Percentiles rank a stretch among this genome's conserved stretches.
phyloP scores from a whole-genome alignment of 1,284 basidiomycete species.

The Xerocomus nothofagi region DNA sequence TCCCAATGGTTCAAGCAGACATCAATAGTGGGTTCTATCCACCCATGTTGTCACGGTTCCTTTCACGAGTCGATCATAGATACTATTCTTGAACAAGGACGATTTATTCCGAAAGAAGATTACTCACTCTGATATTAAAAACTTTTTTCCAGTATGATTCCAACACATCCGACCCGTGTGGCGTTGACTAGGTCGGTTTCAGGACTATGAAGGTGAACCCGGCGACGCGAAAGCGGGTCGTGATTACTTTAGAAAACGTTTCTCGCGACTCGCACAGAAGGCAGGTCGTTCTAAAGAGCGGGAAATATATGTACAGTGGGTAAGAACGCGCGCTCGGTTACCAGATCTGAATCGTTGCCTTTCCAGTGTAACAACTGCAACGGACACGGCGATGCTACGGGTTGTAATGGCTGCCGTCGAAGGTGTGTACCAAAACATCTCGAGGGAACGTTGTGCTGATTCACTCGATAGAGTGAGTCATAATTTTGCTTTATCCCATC shows the following conservation, averaged over 20 bases:
- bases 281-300: slow-evolving; percentile 81
- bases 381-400: slow-evolving; percentile 87
- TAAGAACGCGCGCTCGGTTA: slow-evolving; percentile 19
- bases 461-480: slow-evolving; percentile 66
- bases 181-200: slow-evolving; percentile 1
- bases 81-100: slow-evolving; percentile 89
- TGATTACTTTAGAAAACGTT: slow-evolving; percentile 89
- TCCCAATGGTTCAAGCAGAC: slow-evolving; percentile 93
- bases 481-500: slow-evolving; percentile 32
- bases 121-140: slow-evolving; percentile 76
- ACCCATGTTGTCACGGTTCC: background rate
- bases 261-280: slow-evolving; percentile 80
- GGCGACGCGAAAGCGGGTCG: slow-evolving; percentile 74
- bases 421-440: slow-evolving; percentile 51
- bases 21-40: slow-evolving; percentile 61
- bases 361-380: slow-evolving; percentile 84
- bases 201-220: slow-evolving; percentile 78
- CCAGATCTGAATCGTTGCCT: slow-evolving; percentile 2
- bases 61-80: slow-evolving; percentile 47
- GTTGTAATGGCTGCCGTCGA: slow-evolving; percentile 94
- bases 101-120: slow-evolving; percentile 89
- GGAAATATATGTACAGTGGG: slow-evolving; percentile 89
- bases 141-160: slow-evolving; percentile 75
- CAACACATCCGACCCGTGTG: background rate
- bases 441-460: slow-evolving; percentile 17